Conservation (phyloP, 345 rosid species). For the Rubroshorea leprosula region DNA sequence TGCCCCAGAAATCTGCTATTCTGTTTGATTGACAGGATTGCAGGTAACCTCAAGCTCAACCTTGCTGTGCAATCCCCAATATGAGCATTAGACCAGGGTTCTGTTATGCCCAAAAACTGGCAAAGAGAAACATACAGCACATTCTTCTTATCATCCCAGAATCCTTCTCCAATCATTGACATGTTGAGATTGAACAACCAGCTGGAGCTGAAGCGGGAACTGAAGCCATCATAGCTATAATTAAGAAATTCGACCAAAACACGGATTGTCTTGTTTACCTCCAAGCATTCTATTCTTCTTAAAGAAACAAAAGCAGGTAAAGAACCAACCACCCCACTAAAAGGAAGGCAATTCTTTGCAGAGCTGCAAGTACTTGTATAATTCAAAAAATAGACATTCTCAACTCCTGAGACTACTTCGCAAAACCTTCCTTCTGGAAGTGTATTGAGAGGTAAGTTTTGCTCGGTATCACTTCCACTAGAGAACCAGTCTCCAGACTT, state of each 20-base stretch:
- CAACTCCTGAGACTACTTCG: constrained; percentile 10
- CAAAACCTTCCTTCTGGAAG: constrained; percentile 14
- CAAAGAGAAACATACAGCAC: constrained; percentile 29
- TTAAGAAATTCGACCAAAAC: constrained; percentile 17
- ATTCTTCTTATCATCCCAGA: constrained; percentile 38
- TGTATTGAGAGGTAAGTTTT: constrained; percentile 14
- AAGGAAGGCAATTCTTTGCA: constrained; percentile 17
- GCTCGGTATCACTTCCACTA: constrained; percentile 11
- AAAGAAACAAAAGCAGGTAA: constrained; percentile 24
- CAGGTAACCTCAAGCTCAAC: constrained; percentile 32
- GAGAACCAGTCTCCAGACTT: constrained; percentile 3
- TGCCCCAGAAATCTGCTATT: constrained; percentile 26
- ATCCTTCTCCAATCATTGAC: constrained; percentile 43
- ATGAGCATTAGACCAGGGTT: constrained; percentile 26
- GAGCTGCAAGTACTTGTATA: constrained; percentile 19
- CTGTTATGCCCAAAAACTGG: constrained; percentile 17
- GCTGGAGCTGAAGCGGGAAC: constrained; percentile 9
- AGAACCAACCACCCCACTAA: constrained; percentile 13
- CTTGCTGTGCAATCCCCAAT: constrained; percentile 42
- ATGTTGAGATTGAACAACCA: constrained; percentile 14
- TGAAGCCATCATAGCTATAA: neutral
- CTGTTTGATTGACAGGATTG: constrained; percentile 28
- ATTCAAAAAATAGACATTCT: constrained; percentile 18
- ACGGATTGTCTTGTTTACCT: constrained; percentile 11
- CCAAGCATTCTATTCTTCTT: constrained; percentile 26